phyloP scores from a whole-genome alignment of 2,329 filamentous ascomycete genomes.

The Teratosphaeria gauchensis region DNA sequence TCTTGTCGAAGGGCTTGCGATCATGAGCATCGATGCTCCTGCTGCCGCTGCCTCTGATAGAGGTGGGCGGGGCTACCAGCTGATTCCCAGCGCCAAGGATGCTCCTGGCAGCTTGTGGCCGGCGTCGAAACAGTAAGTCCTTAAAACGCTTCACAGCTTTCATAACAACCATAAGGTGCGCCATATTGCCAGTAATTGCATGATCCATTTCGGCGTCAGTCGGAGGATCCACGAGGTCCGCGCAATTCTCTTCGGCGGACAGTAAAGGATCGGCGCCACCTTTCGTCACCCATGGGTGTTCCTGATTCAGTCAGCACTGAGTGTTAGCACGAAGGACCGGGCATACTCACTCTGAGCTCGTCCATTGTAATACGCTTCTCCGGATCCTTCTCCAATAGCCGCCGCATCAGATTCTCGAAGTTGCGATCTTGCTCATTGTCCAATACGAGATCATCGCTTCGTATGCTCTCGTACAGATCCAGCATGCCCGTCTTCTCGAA shows the following conservation, averaged over 20 bases:
- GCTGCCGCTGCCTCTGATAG: constrained; percentile 31
- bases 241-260: constrained; percentile 75
- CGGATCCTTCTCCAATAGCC: constrained; percentile 76
- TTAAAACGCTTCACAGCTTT: constrained; percentile 90
- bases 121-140: constrained; percentile 50
- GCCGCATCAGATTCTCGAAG: constrained; percentile 65
- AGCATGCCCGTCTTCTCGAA: constrained; percentile 72
- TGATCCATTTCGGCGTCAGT: constrained; percentile 84
- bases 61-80: constrained; percentile 48
- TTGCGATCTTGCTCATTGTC: constrained; percentile 54
- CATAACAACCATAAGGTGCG: constrained; percentile 76
- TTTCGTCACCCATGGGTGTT: constrained; percentile 88
- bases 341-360: constrained; percentile 60
- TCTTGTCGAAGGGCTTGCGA: constrained; percentile 39
- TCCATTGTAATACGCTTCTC: constrained; percentile 72
- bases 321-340: neutral
- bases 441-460: constrained; percentile 54
- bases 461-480: constrained; percentile 84
- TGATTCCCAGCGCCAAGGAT: constrained; percentile 50
- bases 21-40: constrained; percentile 43
- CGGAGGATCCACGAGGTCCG: constrained; percentile 67
- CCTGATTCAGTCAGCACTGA: constrained; percentile 41
- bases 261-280: constrained; percentile 68
- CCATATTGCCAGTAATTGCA: constrained; percentile 85
- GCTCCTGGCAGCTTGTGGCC: constrained; percentile 46